Evolutionary conservation across 2,329 filamentous ascomycete genomes (phyloP), one percentile per base, ranked within the genome.

Genomic region (Neurospora sp.): DNA sequence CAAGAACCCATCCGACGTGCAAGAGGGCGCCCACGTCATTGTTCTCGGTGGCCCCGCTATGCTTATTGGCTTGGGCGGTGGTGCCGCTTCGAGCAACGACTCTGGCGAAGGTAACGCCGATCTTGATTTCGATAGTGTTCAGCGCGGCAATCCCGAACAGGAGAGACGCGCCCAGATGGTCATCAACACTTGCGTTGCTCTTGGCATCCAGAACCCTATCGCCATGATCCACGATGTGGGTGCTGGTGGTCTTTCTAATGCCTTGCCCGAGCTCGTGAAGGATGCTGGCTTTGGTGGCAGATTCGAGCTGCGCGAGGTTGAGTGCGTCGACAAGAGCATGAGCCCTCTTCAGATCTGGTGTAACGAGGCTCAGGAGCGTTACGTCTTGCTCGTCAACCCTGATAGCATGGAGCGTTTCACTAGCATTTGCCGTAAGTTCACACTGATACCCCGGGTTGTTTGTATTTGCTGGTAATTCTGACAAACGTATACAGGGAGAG

Each of bases 311-410:
- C 90, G 96, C 73, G 93, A 98, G 77, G 86, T 99, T 43, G 93
- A 97, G 78, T 97, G 89, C 78, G 92, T 93, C 2, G 96, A 98
- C 80, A 89, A 86, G 73, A 91, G 93, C 78, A 95, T 99, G 91
- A 97, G 93, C 77, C 96, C 96, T 23, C 87, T 99, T 70, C 93
- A 98, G 78, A 97, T 99, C 28, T 98, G 95, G 94, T 97, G 96
- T 80, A 97, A 95, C 76, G 95, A 98, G 79, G 93, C 96, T 0
- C 96, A 99, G 79, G 96, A 99, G 81, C 87, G 96, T 79, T 99
- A 99, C 76, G 96, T 99, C 8, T 84, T 99, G 76, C 90, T 96
- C 9, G 89, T 99, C 72, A 93, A 94, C 72, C 87, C 89, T 68
- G 90, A 96, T 23, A 86, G 89, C 68, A 87, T 98, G 77, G 93